These are phyloP conservation scores for Trapa bicornis DNA, from an alignment of 345 rosid genomes.

Conservation along the genomic window DNA sequence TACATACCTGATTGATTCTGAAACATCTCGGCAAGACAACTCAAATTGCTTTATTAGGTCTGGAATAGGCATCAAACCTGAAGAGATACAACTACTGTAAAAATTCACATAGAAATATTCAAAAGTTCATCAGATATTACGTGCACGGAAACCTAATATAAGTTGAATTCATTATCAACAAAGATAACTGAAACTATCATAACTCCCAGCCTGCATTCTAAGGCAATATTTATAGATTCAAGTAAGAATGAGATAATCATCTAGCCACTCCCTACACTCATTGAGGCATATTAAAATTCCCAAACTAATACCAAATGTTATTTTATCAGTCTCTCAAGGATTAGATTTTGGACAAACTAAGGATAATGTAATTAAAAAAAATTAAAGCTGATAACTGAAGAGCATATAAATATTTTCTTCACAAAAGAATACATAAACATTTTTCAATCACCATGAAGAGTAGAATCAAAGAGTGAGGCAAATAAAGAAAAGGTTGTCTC, in stretches of 20 bases:
- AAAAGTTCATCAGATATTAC: background rate
- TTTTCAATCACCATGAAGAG: conserved; percentile 58
- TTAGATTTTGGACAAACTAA: background rate
- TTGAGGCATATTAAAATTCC: background rate
- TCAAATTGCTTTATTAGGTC: conserved; percentile 79
- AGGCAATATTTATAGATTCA: background rate
- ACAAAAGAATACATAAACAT: background rate
- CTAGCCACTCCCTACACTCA: background rate
- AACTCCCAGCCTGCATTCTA: background rate
- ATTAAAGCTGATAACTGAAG: background rate
- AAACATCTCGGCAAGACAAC: conserved; percentile 61
- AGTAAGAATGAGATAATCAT: background rate
- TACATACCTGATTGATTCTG: conserved; percentile 73
- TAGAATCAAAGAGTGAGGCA: conserved; percentile 82
- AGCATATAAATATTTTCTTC: background rate
- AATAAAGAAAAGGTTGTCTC: conserved; percentile 58
- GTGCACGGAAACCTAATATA: background rate
- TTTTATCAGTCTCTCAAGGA: background rate
- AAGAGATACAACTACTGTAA: background rate
- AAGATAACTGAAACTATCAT: background rate
- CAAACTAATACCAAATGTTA: background rate
- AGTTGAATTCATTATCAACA: background rate
- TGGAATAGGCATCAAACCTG: conserved; percentile 81
- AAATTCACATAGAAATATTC: background rate
- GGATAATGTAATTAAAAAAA: background rate